Evolutionary conservation across 345 rosid species (phyloP).

Genomic region (Corchorus olitorius): DNA sequence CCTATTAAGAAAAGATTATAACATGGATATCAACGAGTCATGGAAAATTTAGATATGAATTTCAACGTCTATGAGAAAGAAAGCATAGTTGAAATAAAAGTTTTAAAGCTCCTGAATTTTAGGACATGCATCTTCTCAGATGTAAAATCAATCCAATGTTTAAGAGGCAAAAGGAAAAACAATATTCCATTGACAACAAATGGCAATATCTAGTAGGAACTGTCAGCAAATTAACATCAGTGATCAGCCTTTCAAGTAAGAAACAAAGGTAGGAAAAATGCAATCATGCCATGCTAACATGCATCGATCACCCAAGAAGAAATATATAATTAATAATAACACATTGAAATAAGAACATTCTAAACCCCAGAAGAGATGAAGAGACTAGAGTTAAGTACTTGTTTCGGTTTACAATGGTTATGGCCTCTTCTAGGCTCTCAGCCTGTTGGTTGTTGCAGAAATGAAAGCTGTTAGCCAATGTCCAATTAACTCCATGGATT

Average conservation of each 20-base stretch:
- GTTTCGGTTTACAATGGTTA: conserved; percentile 39
- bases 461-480: conserved; percentile 14
- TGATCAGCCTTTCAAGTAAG: not conserved
- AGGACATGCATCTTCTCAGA: not conserved
- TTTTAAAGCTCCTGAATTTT: not conserved
- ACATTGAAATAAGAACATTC: not conserved
- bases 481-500: not conserved
- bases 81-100: not conserved
- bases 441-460: conserved; percentile 34
- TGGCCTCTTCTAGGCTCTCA: conserved; percentile 45
- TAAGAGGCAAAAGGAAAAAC: not conserved
- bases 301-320: conserved; percentile 10
- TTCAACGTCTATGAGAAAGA: not conserved
- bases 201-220: not conserved
- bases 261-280: not conserved
- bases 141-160: not conserved
- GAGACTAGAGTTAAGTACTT: conserved; percentile 27
- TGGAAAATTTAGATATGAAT: not conserved
- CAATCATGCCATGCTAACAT: not conserved
- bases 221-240: not conserved
- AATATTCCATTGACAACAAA: not conserved
- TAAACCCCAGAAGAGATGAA: conserved; percentile 19
- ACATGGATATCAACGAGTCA: not conserved
- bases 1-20: conserved; percentile 25
- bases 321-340: not conserved